Evolutionary conservation across 208 protist species (phyloP).

Genomic region (Trypanosoma scelopori): DNA sequence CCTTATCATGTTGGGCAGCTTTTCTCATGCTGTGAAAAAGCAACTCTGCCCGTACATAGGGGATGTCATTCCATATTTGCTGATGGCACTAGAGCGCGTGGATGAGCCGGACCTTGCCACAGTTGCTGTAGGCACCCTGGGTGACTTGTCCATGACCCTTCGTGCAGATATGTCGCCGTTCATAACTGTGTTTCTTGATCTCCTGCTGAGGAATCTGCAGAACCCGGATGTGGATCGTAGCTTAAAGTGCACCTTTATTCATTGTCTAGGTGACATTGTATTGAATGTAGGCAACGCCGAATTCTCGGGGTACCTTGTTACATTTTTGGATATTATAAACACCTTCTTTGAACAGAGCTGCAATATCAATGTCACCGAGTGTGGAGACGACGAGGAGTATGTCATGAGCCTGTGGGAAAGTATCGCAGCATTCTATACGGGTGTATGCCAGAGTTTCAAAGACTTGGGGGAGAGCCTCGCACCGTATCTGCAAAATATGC

Average conservation of each 20-base stretch:
- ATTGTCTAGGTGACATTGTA: constrained; percentile 95
- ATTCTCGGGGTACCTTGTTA: constrained; percentile 88
- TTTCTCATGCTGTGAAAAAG: constrained; percentile 82
- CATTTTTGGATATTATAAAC: constrained; percentile 80
- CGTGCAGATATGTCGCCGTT: constrained; percentile 65
- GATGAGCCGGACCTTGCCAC: constrained; percentile 84
- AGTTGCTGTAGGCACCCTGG: constrained; percentile 90
- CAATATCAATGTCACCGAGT: constrained; percentile 59
- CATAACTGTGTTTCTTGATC: constrained; percentile 75
- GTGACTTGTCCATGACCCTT: constrained; percentile 93
- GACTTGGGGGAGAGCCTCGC: constrained; percentile 36
- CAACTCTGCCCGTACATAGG: constrained; percentile 84
- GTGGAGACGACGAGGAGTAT: constrained; percentile 79
- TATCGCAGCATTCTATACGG: constrained; percentile 68
- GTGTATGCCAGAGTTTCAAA: constrained; percentile 82
- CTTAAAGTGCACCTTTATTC: constrained; percentile 94
- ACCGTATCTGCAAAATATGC: constrained; percentile 69
- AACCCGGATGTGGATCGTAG: constrained; percentile 81
- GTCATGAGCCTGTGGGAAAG: constrained; percentile 80
- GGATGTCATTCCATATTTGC: constrained; percentile 83
- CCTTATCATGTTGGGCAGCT: constrained; percentile 90
- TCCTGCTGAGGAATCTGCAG: constrained; percentile 76
- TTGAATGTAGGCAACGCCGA: constrained; percentile 81
- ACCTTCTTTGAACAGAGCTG: constrained; percentile 63
- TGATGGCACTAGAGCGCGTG: constrained; percentile 63